phyloP scores from a whole-genome alignment of 2,329 filamentous ascomycete genomes.

The Nigrospora osmanthi region DNA sequence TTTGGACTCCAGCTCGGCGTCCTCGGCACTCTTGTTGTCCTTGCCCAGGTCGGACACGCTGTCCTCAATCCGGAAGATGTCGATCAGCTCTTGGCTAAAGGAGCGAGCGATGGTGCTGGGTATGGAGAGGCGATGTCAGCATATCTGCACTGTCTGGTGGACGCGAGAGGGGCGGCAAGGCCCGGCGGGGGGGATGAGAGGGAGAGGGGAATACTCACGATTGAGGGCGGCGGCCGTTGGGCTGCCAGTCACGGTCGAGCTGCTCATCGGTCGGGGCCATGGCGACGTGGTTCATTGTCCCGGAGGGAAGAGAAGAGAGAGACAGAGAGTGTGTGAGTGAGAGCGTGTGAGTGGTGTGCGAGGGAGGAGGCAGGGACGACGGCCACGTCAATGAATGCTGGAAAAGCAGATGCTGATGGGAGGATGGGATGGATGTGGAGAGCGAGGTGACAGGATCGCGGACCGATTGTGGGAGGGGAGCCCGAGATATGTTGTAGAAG shows the following conservation, averaged over 20 bases:
- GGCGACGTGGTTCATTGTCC: constrained; percentile 7
- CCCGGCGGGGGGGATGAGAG: constrained; percentile 23
- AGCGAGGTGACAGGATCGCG: no score
- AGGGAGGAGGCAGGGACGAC: not conserved
- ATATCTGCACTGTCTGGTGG: not conserved
- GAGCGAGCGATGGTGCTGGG: constrained; percentile 76
- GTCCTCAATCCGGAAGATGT: constrained; percentile 82
- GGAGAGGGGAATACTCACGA: constrained; percentile 55
- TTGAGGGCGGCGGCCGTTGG: constrained; percentile 68
- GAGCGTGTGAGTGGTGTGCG: not conserved
- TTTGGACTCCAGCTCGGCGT: no score
- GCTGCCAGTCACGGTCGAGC: constrained; percentile 73
- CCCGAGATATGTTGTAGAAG: no score
- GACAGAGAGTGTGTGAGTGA: not conserved
- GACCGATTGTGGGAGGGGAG: no score
- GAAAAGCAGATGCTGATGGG: no score
- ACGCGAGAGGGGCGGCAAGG: not conserved
- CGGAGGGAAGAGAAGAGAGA: not conserved
- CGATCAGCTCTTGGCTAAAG: constrained; percentile 79
- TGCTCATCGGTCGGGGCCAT: constrained; percentile 53
- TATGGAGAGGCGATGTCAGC: constrained; percentile 11
- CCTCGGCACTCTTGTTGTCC: not conserved
- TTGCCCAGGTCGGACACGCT: constrained; percentile 66
- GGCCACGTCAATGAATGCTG: no score
- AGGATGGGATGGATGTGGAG: no score